A percentile compares a stretch with the other conserved stretches of the same genome.
Conservation (phyloP, 306 rosid genomes). For the Cucumis melo region DNA sequence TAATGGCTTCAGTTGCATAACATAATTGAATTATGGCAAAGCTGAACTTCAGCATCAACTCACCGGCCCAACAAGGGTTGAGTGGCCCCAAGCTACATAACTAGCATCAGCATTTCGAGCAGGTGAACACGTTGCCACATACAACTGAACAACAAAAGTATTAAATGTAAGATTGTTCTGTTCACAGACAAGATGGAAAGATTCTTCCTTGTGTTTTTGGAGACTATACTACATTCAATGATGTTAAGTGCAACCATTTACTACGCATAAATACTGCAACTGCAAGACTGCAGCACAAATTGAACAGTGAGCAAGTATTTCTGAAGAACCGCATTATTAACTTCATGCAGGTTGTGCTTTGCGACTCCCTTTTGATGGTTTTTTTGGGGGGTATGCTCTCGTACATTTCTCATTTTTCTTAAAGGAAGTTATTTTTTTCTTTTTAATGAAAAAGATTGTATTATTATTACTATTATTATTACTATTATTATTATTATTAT, state of each 20-base stretch:
- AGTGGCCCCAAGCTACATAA: slow-evolving; percentile 98
- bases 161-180: background rate
- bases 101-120: slow-evolving; percentile 80
- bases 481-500: too few species aligned
- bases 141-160: slow-evolving; percentile 38
- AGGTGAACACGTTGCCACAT: slow-evolving; percentile 93
- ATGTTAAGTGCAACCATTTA: background rate
- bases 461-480: too few species aligned
- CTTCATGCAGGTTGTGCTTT: background rate
- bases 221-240: background rate
- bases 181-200: background rate
- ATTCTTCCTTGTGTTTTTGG: background rate
- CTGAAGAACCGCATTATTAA: background rate
- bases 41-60: slow-evolving; percentile 18
- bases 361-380: background rate
- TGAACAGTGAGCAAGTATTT: background rate
- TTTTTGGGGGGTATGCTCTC: too few species aligned
- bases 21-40: background rate
- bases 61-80: slow-evolving; percentile 94
- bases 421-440: too few species aligned
- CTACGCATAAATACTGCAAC: background rate
- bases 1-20: background rate
- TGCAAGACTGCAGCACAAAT: background rate
- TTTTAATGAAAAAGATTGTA: too few species aligned
- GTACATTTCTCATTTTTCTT: background rate